Base-by-base conservation (phyloP, 345 rosid species). In the Gossypium turneri region DNA sequence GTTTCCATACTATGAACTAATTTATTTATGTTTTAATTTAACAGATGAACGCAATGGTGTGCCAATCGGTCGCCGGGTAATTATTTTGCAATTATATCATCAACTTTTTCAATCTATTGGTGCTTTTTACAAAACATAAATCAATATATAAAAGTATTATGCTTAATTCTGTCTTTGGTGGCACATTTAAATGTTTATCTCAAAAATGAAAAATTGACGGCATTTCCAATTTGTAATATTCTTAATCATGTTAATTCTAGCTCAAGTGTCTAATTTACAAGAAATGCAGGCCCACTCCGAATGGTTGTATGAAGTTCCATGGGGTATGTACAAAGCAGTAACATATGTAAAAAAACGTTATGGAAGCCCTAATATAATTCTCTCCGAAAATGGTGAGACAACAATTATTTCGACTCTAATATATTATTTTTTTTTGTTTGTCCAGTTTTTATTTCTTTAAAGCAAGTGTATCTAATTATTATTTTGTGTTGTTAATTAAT, bases 331-430 rank as follows among this genome's bases (percentile, higher is more conserved):
- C 29, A 74, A 76, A 48, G 48, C 69, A 6, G 17, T 81, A 4
- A 19, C 76, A 1, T 76, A 81, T 20, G 41, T 70, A 2, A 81
- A 78, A 67, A 34, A 51, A 0, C 79, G 76, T 53, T 86, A 86
- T 58, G 75, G 67, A 1, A 75, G 75, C 66, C 86, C 84, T 5
- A 34, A 34, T 34, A 34, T 34, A 34, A 34, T 34, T 34, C 1
- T 34, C 1, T 34, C 1, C 0, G 41, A 34, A 34, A 34, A 34
- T 34, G 41, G 41, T 34, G 41, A 34, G 41, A 34, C 7, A 6
- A 34, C 2, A 16, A 27, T 27, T 59, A 12, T 59, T 24, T 24
- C 13, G 10, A 24, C 41, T 34, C 7, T 1, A 34, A 34, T 5
- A 5, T 34, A 6, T n/a, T n/a, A n/a, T 1, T 11, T 45, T 45